Evolutionary conservation across 306 rosid genomes (phyloP).

Genomic region (Betula pendula): DNA sequence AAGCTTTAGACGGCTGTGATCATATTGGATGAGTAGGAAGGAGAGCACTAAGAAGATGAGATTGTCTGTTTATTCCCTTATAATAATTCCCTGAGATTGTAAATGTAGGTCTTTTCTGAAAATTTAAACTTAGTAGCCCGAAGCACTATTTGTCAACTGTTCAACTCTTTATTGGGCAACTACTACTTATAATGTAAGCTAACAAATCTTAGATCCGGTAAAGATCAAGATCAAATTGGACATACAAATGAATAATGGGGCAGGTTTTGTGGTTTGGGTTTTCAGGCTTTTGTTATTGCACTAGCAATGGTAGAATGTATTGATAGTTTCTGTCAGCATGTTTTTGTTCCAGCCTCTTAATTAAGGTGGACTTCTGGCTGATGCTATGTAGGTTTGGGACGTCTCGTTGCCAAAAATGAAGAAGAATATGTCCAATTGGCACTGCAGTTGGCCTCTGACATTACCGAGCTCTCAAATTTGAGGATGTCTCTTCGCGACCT

Average conservation of each 20-base stretch:
- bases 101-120: not conserved
- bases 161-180: not conserved
- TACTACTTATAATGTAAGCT: not conserved
- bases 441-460: conserved; percentile 79
- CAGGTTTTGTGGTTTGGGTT: not conserved
- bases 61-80: not conserved
- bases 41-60: not conserved
- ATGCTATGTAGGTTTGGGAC: conserved; percentile 58
- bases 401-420: conserved; percentile 75
- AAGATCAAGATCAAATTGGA: not conserved
- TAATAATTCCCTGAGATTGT: not conserved
- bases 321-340: conserved; percentile 4
- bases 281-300: not conserved
- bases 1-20: not conserved
- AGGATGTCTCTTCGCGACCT: conserved; percentile 81
- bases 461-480: conserved; percentile 68
- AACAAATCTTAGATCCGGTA: not conserved
- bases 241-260: not conserved
- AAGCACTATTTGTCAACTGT: not conserved
- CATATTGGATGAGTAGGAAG: not conserved
- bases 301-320: not conserved
- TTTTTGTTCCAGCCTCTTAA: conserved; percentile 16
- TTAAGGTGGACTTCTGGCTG: conserved; percentile 11
- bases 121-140: not conserved
- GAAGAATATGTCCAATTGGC: conserved; percentile 87